phyloP scores from a whole-genome alignment of 1,139 yeast species.

The Kodamaea suecica region DNA sequence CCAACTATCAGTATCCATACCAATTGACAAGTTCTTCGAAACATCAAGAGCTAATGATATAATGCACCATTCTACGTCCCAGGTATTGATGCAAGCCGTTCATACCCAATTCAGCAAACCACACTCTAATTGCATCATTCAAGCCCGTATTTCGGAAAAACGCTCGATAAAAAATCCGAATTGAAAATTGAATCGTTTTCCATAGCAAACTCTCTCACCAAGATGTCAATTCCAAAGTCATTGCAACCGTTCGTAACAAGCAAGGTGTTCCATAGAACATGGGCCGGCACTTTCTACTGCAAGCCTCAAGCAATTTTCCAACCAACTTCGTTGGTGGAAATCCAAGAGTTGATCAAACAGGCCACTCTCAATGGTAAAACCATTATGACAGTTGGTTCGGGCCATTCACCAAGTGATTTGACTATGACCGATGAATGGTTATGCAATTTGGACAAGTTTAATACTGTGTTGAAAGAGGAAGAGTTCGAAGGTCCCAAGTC shows the following conservation, averaged over 20 bases:
- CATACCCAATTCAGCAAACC: too few species aligned
- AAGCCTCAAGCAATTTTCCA: constrained; percentile 76
- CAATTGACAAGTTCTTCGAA: too few species aligned
- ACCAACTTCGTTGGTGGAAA: constrained; percentile 64
- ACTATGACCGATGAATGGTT: constrained; percentile 90
- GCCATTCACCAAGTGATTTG: constrained; percentile 91
- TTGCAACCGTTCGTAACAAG: constrained; percentile 26
- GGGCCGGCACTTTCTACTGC: constrained; percentile 90
- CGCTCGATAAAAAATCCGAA: too few species aligned
- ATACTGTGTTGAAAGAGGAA: constrained; percentile 46
- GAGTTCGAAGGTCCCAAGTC: constrained; percentile 38
- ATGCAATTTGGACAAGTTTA: constrained; percentile 77
- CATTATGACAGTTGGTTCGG: constrained; percentile 85
- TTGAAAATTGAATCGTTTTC: too few species aligned
- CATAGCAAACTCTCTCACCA: too few species aligned
- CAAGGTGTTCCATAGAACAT: constrained; percentile 57
- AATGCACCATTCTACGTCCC: too few species aligned
- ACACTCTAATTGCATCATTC: too few species aligned
- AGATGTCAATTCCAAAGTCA: constrained; percentile 35
- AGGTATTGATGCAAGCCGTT: too few species aligned
- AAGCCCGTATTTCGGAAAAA: too few species aligned
- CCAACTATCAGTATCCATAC: too few species aligned
- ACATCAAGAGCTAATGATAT: too few species aligned
- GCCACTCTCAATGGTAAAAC: constrained; percentile 65
- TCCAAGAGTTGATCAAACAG: constrained; percentile 56